A percentile compares a stretch with the other conserved stretches of the same genome.
phyloP scores from a whole-genome alignment of 345 rosid species.

The Dovyalis caffra region DNA sequence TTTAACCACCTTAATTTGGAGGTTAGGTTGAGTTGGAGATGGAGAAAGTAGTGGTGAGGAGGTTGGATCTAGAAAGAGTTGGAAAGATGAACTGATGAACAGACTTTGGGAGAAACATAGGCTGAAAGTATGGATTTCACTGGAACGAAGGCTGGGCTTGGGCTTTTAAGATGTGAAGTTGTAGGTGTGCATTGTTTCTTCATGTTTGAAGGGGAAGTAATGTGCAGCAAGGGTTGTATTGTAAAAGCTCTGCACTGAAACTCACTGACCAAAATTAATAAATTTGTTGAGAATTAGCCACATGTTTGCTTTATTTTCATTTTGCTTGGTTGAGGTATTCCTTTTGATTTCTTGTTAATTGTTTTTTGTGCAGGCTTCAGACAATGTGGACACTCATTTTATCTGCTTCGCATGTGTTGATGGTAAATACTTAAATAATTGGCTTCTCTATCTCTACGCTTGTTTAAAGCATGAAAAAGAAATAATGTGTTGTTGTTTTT shows the following conservation, averaged over 20 bases:
- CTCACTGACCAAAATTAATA: neutral
- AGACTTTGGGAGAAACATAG: neutral
- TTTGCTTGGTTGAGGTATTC: neutral
- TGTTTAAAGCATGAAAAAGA: neutral
- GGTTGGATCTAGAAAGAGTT: neutral
- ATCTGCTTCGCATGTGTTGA: constrained; percentile 82
- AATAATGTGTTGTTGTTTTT: neutral
- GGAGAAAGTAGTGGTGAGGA: neutral
- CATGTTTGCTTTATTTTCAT: neutral
- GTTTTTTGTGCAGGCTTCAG: constrained; percentile 56
- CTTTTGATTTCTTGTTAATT: neutral
- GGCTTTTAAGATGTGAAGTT: neutral
- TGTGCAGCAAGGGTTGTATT: neutral
- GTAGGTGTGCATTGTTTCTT: neutral
- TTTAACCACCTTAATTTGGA: neutral
- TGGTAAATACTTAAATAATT: constrained; percentile 41
- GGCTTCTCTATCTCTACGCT: neutral
- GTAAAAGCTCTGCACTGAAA: neutral
- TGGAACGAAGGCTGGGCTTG: neutral
- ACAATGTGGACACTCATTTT: constrained; percentile 66
- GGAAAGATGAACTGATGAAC: neutral
- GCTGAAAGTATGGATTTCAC: neutral
- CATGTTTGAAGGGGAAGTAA: neutral
- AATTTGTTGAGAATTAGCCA: neutral
- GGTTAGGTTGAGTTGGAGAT: neutral